Evolutionary conservation across 208 protist species (phyloP).

Genomic region (Crithidia bombi): DNA sequence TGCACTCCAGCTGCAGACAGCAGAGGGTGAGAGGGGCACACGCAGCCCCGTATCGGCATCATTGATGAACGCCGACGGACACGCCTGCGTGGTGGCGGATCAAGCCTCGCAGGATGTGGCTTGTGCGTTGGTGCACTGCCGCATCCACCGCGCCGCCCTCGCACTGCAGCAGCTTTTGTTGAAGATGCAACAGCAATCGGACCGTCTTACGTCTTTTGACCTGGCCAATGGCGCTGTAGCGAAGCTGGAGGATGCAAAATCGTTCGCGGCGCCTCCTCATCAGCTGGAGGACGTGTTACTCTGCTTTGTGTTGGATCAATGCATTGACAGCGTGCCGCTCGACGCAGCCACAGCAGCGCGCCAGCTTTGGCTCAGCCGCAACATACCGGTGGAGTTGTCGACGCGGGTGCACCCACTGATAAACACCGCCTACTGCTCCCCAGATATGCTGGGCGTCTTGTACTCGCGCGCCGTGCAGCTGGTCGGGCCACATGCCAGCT

Average conservation of each 20-base stretch:
- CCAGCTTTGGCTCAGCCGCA: conserved; percentile 15
- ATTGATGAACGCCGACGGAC: background rate
- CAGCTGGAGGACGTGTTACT: conserved; percentile 49
- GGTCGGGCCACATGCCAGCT: conserved; percentile 63
- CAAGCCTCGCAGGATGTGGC: conserved; percentile 18
- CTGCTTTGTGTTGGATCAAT: conserved; percentile 84
- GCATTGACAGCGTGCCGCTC: conserved; percentile 55
- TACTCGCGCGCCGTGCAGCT: conserved; percentile 55
- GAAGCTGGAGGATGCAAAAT: conserved; percentile 10
- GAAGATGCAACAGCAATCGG: background rate
- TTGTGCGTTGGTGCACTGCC: conserved; percentile 40
- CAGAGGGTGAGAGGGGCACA: background rate
- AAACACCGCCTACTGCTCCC: conserved; percentile 22
- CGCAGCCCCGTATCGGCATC: background rate
- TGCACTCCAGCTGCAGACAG: conserved; percentile 10
- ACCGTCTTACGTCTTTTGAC: background rate
- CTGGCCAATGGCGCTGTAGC: background rate
- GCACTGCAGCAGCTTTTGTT: conserved; percentile 33
- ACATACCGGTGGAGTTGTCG: conserved; percentile 28
- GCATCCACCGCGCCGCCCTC: conserved; percentile 55
- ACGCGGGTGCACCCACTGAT: conserved; percentile 26
- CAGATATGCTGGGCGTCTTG: conserved; percentile 37
- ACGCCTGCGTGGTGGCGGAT: background rate
- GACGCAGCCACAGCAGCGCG: conserved; percentile 28
- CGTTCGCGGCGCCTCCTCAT: background rate